Conservation (phyloP, 2,329 filamentous ascomycete genomes). For the Phaeoacremonium minimum region DNA sequence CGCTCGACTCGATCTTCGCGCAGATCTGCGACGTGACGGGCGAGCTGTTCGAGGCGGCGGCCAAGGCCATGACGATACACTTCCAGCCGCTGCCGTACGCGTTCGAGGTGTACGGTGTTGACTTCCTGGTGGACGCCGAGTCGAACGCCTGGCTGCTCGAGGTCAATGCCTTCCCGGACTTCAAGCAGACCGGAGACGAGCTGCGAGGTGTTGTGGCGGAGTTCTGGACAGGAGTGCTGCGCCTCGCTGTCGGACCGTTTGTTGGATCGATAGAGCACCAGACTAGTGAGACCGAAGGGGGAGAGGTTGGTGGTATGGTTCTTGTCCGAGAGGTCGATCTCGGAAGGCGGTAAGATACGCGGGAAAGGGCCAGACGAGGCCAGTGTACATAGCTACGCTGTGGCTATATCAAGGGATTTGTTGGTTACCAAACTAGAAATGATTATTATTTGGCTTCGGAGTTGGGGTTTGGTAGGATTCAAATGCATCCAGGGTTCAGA, state of each 20-base stretch:
- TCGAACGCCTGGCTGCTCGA: constrained; percentile 75
- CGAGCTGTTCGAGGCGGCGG: constrained; percentile 82
- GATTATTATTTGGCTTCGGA: too few relatives aligned
- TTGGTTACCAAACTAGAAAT: too few relatives aligned
- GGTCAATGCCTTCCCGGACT: constrained; percentile 95
- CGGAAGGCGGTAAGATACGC: constrained; percentile 31
- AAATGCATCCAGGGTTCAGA: too few relatives aligned
- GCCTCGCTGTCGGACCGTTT: constrained; percentile 63
- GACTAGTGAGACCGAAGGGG: constrained; percentile 13
- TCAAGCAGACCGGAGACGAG: constrained; percentile 80
- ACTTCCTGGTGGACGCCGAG: constrained; percentile 73
- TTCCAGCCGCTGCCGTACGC: constrained; percentile 86
- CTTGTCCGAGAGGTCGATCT: constrained; percentile 49
- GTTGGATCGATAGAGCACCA: constrained; percentile 43
- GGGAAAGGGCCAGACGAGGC: too few relatives aligned
- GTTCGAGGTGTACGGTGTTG: constrained; percentile 89
- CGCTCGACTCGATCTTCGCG: constrained; percentile 59
- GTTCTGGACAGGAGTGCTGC: constrained; percentile 72
- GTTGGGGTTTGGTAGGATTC: too few relatives aligned
- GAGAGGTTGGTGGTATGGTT: constrained; percentile 36
- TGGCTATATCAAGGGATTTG: too few relatives aligned
- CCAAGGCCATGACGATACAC: constrained; percentile 77
- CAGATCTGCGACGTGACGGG: constrained; percentile 73
- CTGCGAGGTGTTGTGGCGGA: constrained; percentile 67
- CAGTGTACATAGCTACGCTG: too few relatives aligned